Evolutionary conservation across 2,329 filamentous ascomycete species (phyloP).

Genomic region (Chaetomiaceae sp.): DNA sequence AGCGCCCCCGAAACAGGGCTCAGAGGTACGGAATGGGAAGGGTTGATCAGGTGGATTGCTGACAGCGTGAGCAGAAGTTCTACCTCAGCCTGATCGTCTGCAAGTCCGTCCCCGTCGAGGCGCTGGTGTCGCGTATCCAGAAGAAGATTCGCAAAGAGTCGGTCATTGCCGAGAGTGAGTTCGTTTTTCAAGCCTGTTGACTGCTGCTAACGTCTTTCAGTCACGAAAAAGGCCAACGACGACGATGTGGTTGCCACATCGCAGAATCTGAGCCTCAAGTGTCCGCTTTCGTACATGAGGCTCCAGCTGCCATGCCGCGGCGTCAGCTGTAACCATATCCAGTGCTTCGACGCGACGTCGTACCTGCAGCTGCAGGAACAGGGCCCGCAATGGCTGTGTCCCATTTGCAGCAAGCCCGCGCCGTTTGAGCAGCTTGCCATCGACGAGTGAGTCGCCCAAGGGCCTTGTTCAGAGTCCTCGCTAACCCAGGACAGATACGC

Average conservation of each 20-base stretch:
- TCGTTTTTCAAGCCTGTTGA: not conserved
- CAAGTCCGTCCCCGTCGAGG: constrained; percentile 63
- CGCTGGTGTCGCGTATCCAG: constrained; percentile 65
- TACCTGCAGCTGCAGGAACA: constrained; percentile 95
- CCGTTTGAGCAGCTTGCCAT: constrained; percentile 79
- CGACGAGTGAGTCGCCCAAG: constrained; percentile 64
- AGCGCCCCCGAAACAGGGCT: constrained; percentile 4
- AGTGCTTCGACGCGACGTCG: constrained; percentile 90
- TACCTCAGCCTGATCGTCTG: constrained; percentile 73
- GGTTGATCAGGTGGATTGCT: constrained; percentile 14
- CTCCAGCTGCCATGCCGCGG: constrained; percentile 78
- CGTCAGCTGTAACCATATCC: constrained; percentile 76
- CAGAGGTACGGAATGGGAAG: constrained; percentile 16
- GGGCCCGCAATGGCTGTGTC: constrained; percentile 94
- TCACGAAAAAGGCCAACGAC: constrained; percentile 76
- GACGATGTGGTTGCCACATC: constrained; percentile 87
- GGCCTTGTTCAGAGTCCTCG: not conserved
- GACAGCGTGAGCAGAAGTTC: constrained; percentile 53
- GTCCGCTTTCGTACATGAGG: constrained; percentile 81
- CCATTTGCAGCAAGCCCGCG: constrained; percentile 81
- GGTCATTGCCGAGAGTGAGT: constrained; percentile 79
- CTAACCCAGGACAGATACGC: constrained; percentile 61
- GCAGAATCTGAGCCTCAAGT: constrained; percentile 84
- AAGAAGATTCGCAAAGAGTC: constrained; percentile 73
- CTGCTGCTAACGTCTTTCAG: constrained; percentile 40